These are phyloP conservation scores for Solanum appendiculatum DNA, from an alignment of 257 asterid genomes.

Conservation along the genomic window DNA sequence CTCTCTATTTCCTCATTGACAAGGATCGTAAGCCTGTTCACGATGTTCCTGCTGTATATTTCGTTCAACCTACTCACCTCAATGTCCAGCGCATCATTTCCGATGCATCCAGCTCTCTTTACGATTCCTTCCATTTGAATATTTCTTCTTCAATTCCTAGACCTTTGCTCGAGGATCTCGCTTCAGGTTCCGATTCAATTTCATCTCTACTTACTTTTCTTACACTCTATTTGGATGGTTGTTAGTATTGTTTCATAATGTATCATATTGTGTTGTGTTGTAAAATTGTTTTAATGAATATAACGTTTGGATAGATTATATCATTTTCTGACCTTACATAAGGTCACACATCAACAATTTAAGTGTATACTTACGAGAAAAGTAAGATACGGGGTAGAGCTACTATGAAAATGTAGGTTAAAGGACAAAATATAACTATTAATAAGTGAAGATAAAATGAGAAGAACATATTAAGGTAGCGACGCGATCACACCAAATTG, in stretches of 20 bases:
- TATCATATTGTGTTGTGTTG: too few species aligned
- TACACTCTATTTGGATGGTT: too few species aligned
- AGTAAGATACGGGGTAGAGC: too few species aligned
- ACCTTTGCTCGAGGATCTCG: constrained; percentile 85
- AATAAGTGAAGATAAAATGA: too few species aligned
- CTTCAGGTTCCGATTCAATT: constrained; percentile 42
- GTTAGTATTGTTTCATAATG: background rate
- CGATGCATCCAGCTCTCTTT: constrained; percentile 67
- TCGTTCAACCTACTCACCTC: constrained; percentile 62
- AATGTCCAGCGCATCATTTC: constrained; percentile 60
- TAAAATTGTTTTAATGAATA: background rate
- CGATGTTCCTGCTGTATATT: constrained; percentile 95
- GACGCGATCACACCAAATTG: too few species aligned
- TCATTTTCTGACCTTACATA: too few species aligned
- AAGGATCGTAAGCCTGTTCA: constrained; percentile 90
- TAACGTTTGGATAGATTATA: background rate
- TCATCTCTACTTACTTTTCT: background rate
- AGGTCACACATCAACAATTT: too few species aligned
- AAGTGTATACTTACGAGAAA: too few species aligned
- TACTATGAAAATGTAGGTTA: too few species aligned
- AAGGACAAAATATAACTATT: too few species aligned
- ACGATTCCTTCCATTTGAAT: constrained; percentile 80
- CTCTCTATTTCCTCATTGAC: constrained; percentile 79
- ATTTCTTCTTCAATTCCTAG: constrained; percentile 86
- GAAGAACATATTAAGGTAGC: too few species aligned